A percentile compares a stretch with the other conserved stretches of the same genome.
Evolutionary conservation across 2,329 filamentous ascomycete species (phyloP).

Genomic region (Aspergillus felis): DNA sequence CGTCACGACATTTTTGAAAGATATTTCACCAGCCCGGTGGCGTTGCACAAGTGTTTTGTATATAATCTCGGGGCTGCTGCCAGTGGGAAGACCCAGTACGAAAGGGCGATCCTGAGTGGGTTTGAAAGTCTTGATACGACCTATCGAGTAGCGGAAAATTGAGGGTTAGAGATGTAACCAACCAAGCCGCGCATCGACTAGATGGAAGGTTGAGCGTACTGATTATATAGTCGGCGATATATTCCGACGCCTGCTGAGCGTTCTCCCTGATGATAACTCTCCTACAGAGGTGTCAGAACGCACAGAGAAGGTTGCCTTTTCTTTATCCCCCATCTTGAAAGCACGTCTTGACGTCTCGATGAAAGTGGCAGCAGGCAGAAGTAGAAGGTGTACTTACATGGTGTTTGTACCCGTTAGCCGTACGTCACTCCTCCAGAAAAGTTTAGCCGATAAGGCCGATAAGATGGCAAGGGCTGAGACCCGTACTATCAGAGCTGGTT

Average conservation of each 20-base stretch:
- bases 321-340: background rate
- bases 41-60: conserved; percentile 68
- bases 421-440: background rate
- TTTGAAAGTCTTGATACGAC: conserved; percentile 72
- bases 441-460: background rate
- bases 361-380: background rate
- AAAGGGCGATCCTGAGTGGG: conserved; percentile 71
- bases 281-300: conserved; percentile 47
- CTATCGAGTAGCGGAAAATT: conserved; percentile 36
- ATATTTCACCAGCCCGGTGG: conserved; percentile 55
- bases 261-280: conserved; percentile 79
- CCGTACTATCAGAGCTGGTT: background rate
- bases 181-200: background rate
- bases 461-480: background rate
- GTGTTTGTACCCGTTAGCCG: background rate
- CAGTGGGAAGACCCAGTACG: conserved; percentile 77
- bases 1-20: conserved; percentile 82
- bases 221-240: conserved; percentile 79
- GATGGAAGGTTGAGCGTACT: conserved; percentile 41
- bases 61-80: conserved; percentile 72
- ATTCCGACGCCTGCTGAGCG: conserved; percentile 63
- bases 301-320: conserved; percentile 6
- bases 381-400: background rate
- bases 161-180: background rate
- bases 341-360: background rate